Evolutionary conservation across 2,329 filamentous ascomycete genomes (phyloP).

Genomic region (Colletotrichum sp.): DNA sequence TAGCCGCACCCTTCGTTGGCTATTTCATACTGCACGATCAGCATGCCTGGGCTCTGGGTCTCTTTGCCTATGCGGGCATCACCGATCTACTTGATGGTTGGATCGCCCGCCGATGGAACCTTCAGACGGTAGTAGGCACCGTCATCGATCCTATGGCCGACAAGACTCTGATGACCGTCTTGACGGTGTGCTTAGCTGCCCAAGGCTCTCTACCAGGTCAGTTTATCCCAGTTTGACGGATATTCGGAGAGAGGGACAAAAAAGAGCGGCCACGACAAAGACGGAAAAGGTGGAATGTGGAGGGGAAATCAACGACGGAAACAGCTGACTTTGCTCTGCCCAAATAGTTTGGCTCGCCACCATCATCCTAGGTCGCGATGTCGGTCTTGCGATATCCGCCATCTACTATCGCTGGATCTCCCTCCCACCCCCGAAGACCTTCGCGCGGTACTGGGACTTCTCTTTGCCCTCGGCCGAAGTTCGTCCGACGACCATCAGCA

Average conservation of each 20-base stretch:
- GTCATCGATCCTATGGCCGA: constrained; percentile 97
- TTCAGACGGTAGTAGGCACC: constrained; percentile 92
- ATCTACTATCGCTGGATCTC: constrained; percentile 97
- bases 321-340: neutral
- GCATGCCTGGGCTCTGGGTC: constrained; percentile 76
- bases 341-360: constrained; percentile 79
- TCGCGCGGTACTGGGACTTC: constrained; percentile 95
- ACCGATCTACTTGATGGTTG: constrained; percentile 94
- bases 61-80: constrained; percentile 92
- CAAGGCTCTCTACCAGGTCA: constrained; percentile 82
- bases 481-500: constrained; percentile 82
- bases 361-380: constrained; percentile 90
- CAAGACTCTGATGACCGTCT: constrained; percentile 92
- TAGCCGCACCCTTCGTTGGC: constrained; percentile 83
- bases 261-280: neutral
- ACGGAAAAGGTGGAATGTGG: neutral
- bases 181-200: constrained; percentile 83
- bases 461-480: constrained; percentile 88
- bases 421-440: constrained; percentile 90
- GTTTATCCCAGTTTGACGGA: constrained; percentile 30
- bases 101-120: constrained; percentile 86
- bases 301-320: neutral
- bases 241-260: no score
- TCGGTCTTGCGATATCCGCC: constrained; percentile 81
- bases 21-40: constrained; percentile 88